Conservation (phyloP, 805 yeast genomes). For the Ogataea populi-albae region DNA sequence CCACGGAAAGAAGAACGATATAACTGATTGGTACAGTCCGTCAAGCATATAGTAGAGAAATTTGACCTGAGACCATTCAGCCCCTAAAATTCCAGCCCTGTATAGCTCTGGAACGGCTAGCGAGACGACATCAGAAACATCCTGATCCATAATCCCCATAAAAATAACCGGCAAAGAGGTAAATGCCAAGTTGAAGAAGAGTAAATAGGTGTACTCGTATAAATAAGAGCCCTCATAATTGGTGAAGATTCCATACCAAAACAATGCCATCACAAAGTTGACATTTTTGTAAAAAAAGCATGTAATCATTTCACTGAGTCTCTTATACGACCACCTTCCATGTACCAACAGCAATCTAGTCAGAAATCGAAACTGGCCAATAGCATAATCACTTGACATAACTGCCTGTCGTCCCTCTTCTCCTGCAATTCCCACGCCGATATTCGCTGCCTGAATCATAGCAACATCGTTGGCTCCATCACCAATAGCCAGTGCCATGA, state of each 20-base stretch:
- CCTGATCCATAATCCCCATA: slow-evolving; percentile 73
- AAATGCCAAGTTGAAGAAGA: slow-evolving; percentile 77
- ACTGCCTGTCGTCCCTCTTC: slow-evolving; percentile 87
- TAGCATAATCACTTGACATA: slow-evolving; percentile 80
- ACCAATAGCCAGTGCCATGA: slow-evolving; percentile 79
- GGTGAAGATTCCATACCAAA: slow-evolving; percentile 72
- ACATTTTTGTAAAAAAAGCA: slow-evolving; percentile 77
- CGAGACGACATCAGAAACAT: slow-evolving; percentile 63
- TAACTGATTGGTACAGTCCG: slow-evolving; percentile 68
- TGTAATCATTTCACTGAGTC: slow-evolving; percentile 76
- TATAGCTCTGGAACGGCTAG: slow-evolving; percentile 70
- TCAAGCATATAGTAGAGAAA: slow-evolving; percentile 64
- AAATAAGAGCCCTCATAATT: slow-evolving; percentile 74
- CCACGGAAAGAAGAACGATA: slow-evolving; percentile 69
- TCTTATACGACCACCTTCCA: slow-evolving; percentile 79
- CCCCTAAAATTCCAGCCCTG: slow-evolving; percentile 60
- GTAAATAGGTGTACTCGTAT: slow-evolving; percentile 73
- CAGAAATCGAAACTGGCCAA: slow-evolving; percentile 74
- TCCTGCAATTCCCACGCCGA: slow-evolving; percentile 85
- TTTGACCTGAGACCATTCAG: slow-evolving; percentile 58
- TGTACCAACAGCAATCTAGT: slow-evolving; percentile 66
- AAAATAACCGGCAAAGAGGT: slow-evolving; percentile 77
- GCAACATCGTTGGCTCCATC: slow-evolving; percentile 89
- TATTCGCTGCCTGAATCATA: slow-evolving; percentile 83
- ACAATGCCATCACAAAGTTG: slow-evolving; percentile 67